Conservation (phyloP, 305 asterid genomes). For the Andrographis paniculata region DNA sequence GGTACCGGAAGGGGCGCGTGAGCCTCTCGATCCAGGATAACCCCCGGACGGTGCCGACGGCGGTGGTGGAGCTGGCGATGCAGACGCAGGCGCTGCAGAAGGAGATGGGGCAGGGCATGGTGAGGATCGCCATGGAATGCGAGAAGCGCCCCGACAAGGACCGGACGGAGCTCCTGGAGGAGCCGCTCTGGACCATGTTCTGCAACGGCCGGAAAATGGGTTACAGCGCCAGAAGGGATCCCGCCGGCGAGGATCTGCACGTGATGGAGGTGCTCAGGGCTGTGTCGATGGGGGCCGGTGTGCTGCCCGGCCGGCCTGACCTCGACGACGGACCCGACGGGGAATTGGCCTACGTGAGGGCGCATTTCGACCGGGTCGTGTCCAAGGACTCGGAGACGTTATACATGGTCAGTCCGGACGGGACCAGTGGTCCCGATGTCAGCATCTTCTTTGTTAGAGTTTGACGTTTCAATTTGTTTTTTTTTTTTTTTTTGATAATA, state of each 20-base stretch:
- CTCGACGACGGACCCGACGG: constrained; percentile 62
- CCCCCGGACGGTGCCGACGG: constrained; percentile 49
- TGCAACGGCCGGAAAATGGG: constrained; percentile 78
- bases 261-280: constrained; percentile 77
- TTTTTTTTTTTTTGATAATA: too few species aligned
- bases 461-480: constrained; percentile 11
- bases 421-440: constrained; percentile 75
- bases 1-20: constrained; percentile 72
- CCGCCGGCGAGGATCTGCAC: constrained; percentile 61
- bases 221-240: constrained; percentile 48
- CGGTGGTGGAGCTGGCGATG: constrained; percentile 73
- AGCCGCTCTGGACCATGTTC: constrained; percentile 76
- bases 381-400: constrained; percentile 80
- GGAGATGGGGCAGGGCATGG: constrained; percentile 83
- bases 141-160: constrained; percentile 46
- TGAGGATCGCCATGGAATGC: constrained; percentile 75
- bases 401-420: constrained; percentile 85
- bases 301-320: constrained; percentile 53
- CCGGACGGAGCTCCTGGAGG: constrained; percentile 46
- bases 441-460: constrained; percentile 87
- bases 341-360: constrained; percentile 72
- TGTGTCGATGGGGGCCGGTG: constrained; percentile 90
- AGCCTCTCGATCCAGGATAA: constrained; percentile 84
- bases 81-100: constrained; percentile 59
- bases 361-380: constrained; percentile 74